Evolutionary conservation across 2,329 filamentous ascomycete species (phyloP), one percentile per base, ranked within the genome.

Genomic region (Colletotrichum magnum): DNA sequence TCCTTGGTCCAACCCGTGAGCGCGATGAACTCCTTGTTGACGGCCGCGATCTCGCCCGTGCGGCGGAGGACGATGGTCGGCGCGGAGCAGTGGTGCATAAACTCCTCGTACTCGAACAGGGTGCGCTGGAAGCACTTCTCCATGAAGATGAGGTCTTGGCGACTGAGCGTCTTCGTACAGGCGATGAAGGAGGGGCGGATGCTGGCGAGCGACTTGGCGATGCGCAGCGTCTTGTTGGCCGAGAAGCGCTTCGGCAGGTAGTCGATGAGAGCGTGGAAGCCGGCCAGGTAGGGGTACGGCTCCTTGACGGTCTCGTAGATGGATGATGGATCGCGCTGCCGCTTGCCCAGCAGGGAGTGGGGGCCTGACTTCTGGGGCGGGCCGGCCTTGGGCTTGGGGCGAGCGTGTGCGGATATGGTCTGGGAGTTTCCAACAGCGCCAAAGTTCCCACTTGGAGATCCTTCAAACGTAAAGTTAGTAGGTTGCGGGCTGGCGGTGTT

Each of bases 71-170:
- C 94, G 67, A 99, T 90, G 0, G 95, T 97, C 0, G 96, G 96
- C 4, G 94, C 97, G 47, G 94, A 94, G 70, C 92, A 94, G 72
- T 94, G 91, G 66, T 93, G 90, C 84, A 98, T 93, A 73, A 97
- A 96, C 72, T 97, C 94, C 77, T 98, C 94, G 75, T 97, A 97
- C 78, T 97, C 94, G 76, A 94, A 94, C 12, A 98, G 85, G 0
- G 94, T 97, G 45, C 96, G 90, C 80, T 99, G 96, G 77, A 98
- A 94, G 76, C 93, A 97, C 81, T 97, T 97, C 79, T 99, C 96
- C 93, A 97, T 97, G 79, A 98, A 98, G 24, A 99, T 91, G 32
- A 98, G 85, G 79, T 99, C 96, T 75, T 96, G 92, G 18, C 91
- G 87, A 72, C 94, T 95, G 70, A 98, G 84, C n/a, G 94, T 94